Evolutionary conservation across 768 basidiomycete genomes (phyloP).

Genomic region (Tephrocybe sp.): DNA sequence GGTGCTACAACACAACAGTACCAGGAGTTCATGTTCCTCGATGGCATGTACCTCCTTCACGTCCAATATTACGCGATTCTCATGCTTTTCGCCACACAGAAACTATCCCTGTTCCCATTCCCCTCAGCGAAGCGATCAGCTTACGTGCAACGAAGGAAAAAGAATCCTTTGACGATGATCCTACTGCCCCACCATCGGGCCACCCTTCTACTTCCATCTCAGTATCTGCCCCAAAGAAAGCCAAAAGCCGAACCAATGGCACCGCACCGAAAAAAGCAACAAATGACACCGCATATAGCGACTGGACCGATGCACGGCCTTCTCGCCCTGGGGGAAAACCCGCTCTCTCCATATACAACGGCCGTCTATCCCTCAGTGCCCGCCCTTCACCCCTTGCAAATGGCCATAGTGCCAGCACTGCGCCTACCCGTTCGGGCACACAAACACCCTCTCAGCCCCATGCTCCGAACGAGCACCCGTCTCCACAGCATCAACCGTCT

Average conservation of each 20-base stretch:
- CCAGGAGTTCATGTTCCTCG: conserved; percentile 71
- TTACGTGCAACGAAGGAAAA: conserved; percentile 51
- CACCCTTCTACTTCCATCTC: conserved; percentile 21
- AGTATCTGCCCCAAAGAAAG: conserved; percentile 18
- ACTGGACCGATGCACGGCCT: conserved; percentile 16
- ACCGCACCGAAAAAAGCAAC: conserved; percentile 8
- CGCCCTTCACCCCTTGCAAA: conserved; percentile 22
- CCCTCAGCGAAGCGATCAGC: conserved; percentile 57
- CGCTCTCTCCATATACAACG: conserved; percentile 16
- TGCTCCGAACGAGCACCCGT: conserved; percentile 15
- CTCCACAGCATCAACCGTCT: conserved; percentile 16
- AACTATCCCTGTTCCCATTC: conserved; percentile 61
- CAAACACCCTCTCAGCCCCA: conserved; percentile 19
- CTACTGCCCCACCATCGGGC: conserved; percentile 30
- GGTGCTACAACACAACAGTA: conserved; percentile 59
- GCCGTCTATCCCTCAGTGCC: conserved; percentile 17
- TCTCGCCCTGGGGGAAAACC: conserved; percentile 8
- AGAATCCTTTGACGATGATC: conserved; percentile 57
- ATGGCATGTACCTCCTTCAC: conserved; percentile 36
- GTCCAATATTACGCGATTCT: not conserved
- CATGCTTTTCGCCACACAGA: conserved; percentile 36
- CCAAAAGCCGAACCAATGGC: conserved; percentile 31
- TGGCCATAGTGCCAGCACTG: conserved; percentile 18
- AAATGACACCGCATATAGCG: conserved; percentile 12
- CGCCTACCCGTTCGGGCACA: conserved; percentile 20